A percentile compares a stretch with the other conserved stretches of the same genome.
Evolutionary conservation across 2,329 filamentous ascomycete species (phyloP).

Genomic region (Claviceps maximensis): DNA sequence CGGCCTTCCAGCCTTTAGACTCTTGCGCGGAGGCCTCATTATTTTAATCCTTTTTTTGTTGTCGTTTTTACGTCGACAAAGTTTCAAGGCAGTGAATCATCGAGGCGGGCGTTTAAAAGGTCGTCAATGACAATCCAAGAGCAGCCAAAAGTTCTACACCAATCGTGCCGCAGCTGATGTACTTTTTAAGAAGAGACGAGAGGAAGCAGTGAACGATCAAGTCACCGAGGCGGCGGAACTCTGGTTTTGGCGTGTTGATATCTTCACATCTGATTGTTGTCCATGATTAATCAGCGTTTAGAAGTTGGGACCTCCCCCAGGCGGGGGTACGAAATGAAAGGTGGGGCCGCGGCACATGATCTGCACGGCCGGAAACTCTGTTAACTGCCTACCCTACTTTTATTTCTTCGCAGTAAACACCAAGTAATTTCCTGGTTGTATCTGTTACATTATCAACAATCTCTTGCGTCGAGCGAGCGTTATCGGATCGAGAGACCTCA

Average conservation of each 20-base stretch:
- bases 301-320: too few species aligned
- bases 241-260: background rate
- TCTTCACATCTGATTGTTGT: too few species aligned
- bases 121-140: background rate
- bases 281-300: background rate
- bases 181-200: background rate
- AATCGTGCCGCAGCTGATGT: too few species aligned
- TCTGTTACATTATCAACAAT: background rate
- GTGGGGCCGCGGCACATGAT: too few species aligned
- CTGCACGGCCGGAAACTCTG: too few species aligned
- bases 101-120: background rate
- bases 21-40: slow-evolving; percentile 33
- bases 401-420: too few species aligned
- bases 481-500: background rate
- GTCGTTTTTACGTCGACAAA: background rate
- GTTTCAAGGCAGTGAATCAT: background rate
- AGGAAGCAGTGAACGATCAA: background rate
- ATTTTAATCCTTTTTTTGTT: too few species aligned
- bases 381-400: too few species aligned
- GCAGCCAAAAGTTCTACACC: too few species aligned
- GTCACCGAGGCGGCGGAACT: background rate
- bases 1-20: slow-evolving; percentile 37
- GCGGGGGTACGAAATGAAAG: too few species aligned
- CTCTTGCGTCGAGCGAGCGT: background rate
- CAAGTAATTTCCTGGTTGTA: too few species aligned